A percentile compares a stretch with the other conserved stretches of the same genome.
Conservation (phyloP, 164 flowering plant species). For the Sextonia rubra region DNA sequence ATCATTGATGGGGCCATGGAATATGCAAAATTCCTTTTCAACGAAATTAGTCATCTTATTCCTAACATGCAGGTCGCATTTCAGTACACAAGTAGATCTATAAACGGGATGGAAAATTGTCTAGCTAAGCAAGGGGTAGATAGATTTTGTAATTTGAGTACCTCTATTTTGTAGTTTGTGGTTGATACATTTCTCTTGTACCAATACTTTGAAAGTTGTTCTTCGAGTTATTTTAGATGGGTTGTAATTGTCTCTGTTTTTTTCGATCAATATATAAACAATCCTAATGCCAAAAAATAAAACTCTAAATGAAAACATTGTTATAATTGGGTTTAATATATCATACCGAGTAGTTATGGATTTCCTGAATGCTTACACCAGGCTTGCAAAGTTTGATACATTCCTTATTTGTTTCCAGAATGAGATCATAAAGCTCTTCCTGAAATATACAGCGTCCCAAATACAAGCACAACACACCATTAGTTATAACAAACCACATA, state of each 20-base stretch:
- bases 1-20: too few species aligned
- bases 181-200: too few species aligned
- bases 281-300: neutral
- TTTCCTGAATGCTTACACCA: constrained; percentile 69
- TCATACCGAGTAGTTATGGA: constrained; percentile 76
- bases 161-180: too few species aligned
- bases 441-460: constrained; percentile 30
- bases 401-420: constrained; percentile 82
- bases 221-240: too few species aligned
- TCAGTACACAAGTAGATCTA: too few species aligned
- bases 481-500: neutral
- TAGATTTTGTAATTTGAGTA: too few species aligned
- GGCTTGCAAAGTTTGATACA: constrained; percentile 83
- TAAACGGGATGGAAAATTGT: too few species aligned
- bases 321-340: constrained; percentile 2
- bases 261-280: neutral
- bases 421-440: constrained; percentile 83
- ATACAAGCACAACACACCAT: constrained; percentile 8
- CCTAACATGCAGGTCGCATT: too few species aligned
- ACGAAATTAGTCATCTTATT: too few species aligned
- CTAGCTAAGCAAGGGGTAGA: too few species aligned
- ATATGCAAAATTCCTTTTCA: too few species aligned
- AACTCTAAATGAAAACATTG: neutral
- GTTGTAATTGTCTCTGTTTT: neutral
- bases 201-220: too few species aligned